phyloP scores from a whole-genome alignment of 805 yeast genomes.

The Peterozyma toletana region DNA sequence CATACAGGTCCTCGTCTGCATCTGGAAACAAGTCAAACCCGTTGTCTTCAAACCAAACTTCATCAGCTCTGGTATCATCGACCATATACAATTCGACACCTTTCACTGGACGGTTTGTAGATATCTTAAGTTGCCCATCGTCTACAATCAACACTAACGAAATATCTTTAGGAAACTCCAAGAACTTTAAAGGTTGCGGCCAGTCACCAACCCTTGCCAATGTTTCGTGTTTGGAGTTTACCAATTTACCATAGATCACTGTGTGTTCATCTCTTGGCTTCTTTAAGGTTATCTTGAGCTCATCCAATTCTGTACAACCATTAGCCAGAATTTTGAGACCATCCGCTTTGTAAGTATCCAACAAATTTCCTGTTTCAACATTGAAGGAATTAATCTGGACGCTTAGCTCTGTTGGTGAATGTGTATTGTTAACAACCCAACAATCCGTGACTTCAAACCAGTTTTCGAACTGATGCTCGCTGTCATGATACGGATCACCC shows the following conservation, averaged over 20 bases:
- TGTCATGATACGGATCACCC: constrained; percentile 11
- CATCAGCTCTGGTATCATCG: constrained; percentile 9
- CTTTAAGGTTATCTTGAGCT: neutral
- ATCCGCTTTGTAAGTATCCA: constrained; percentile 2
- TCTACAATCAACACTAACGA: constrained; percentile 8
- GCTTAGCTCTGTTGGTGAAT: neutral
- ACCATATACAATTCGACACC: constrained; percentile 30
- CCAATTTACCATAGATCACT: neutral
- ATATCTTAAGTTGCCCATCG: constrained; percentile 18
- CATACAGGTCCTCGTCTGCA: neutral
- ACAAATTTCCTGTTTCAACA: constrained; percentile 22
- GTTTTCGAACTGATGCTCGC: constrained; percentile 19
- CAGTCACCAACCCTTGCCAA: constrained; percentile 33
- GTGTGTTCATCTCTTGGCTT: neutral
- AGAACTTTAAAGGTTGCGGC: constrained; percentile 42
- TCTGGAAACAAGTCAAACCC: constrained; percentile 41
- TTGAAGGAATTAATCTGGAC: constrained; percentile 20
- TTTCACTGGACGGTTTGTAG: constrained; percentile 32
- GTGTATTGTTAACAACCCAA: neutral
- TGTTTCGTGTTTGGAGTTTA: constrained; percentile 9
- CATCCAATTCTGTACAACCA: constrained; percentile 3
- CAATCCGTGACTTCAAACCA: constrained; percentile 13
- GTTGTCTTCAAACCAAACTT: constrained; percentile 30
- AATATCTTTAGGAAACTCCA: constrained; percentile 19
- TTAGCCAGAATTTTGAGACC: constrained; percentile 10